Conservation (phyloP, 345 rosid species). For the Adansonia digitata region DNA sequence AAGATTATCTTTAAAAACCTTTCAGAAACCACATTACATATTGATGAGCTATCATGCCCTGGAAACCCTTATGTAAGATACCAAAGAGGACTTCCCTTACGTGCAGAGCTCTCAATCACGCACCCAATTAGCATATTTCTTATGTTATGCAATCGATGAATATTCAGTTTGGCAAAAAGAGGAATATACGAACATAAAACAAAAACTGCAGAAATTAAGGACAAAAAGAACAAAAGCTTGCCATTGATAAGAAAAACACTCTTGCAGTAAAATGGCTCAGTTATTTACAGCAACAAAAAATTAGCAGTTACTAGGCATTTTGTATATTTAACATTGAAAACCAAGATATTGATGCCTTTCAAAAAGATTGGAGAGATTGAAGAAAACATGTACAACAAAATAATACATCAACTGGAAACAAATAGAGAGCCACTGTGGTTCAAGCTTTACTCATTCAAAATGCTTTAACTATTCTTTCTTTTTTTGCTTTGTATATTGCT, state of each 20-base stretch:
- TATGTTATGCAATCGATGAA: too few species aligned
- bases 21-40: neutral
- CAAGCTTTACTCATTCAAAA: conserved; percentile 19
- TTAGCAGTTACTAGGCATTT: neutral
- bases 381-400: conserved; percentile 10
- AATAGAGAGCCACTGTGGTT: conserved; percentile 14
- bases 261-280: neutral
- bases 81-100: too few species aligned
- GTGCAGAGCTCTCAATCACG: neutral
- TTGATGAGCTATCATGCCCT: neutral
- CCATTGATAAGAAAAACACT: too few species aligned
- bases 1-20: neutral
- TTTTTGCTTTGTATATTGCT: conserved; percentile 12
- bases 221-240: too few species aligned
- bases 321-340: conserved; percentile 18
- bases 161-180: too few species aligned
- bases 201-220: too few species aligned
- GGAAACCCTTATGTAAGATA: too few species aligned
- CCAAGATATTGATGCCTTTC: conserved; percentile 16
- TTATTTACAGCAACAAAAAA: conserved; percentile 24
- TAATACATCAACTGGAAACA: conserved; percentile 19
- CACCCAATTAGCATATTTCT: neutral
- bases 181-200: too few species aligned
- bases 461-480: conserved; percentile 12
- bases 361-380: conserved; percentile 25